These are phyloP conservation scores for Periconia digitata DNA, from an alignment of 2,329 filamentous ascomycete genomes.

Conservation along the genomic window DNA sequence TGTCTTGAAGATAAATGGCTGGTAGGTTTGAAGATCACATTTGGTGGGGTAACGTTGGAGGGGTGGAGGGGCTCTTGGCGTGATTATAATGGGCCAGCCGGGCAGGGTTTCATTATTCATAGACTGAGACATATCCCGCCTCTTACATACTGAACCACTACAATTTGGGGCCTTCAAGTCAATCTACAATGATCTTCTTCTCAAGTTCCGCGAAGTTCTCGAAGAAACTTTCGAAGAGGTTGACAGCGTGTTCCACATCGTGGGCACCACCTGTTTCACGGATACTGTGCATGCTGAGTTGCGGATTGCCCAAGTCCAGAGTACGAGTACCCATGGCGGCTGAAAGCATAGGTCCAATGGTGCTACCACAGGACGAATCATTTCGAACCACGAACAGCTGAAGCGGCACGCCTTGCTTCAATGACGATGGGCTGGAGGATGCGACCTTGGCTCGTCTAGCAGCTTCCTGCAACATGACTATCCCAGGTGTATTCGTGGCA, in stretches of 20 bases:
- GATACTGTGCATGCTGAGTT: slow-evolving; percentile 96
- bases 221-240: slow-evolving; percentile 86
- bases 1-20: not conserved
- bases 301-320: slow-evolving; percentile 89
- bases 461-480: slow-evolving; percentile 87
- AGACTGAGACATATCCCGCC: not conserved
- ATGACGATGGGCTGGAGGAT: slow-evolving; percentile 42
- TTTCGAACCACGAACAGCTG: slow-evolving; percentile 97
- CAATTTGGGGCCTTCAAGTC: slow-evolving; percentile 29
- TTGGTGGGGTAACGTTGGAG: slow-evolving; percentile 1
- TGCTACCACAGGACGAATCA: slow-evolving; percentile 91
- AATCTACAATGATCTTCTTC: slow-evolving; percentile 82
- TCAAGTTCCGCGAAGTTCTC: slow-evolving; percentile 80
- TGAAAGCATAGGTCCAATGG: slow-evolving; percentile 95
- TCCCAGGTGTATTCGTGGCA: slow-evolving; percentile 93
- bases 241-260: slow-evolving; percentile 84
- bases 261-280: slow-evolving; percentile 87
- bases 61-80: not conserved
- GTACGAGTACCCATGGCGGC: slow-evolving; percentile 85
- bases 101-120: not conserved
- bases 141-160: slow-evolving; percentile 11
- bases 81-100: no score
- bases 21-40: not conserved
- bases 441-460: slow-evolving; percentile 63
- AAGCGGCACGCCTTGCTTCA: slow-evolving; percentile 73